These are phyloP conservation scores for Plectosphaerella sp. DNA, from an alignment of 2,329 filamentous ascomycete species.

Conservation along the genomic window DNA sequence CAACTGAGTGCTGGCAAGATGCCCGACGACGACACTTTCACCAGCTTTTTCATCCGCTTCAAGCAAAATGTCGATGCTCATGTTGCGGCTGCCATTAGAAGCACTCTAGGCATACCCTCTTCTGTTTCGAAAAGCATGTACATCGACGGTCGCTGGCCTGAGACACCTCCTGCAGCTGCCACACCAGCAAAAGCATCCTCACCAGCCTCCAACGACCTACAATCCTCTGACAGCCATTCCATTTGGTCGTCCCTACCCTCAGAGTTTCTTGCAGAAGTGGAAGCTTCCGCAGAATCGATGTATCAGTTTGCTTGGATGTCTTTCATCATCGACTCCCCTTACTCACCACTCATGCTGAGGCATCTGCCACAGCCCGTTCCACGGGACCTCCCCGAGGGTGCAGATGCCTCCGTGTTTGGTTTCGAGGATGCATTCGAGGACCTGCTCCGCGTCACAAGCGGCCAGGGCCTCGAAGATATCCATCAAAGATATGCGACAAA, in stretches of 20 bases:
- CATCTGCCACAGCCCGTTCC: slow-evolving; percentile 43
- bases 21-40: slow-evolving; percentile 8
- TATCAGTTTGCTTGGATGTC: slow-evolving; percentile 19
- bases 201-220: not conserved
- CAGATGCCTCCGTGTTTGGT: slow-evolving; percentile 36
- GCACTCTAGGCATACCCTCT: slow-evolving; percentile 18
- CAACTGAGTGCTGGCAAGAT: slow-evolving; percentile 1
- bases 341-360: slow-evolving; percentile 40
- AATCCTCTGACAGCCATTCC: slow-evolving; percentile 1
- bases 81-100: slow-evolving; percentile 22
- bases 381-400: slow-evolving; percentile 31
- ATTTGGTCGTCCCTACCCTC: slow-evolving; percentile 7
- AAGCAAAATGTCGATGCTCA: slow-evolving; percentile 34
- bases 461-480: slow-evolving; percentile 35
- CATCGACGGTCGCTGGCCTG: slow-evolving; percentile 5
- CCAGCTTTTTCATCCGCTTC: slow-evolving; percentile 34
- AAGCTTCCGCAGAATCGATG: slow-evolving; percentile 10
- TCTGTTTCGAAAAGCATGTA: slow-evolving; percentile 20
- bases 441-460: slow-evolving; percentile 42
- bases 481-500: slow-evolving; percentile 26
- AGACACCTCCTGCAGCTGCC: not conserved
- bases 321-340: slow-evolving; percentile 34
- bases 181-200: too few species aligned
- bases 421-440: slow-evolving; percentile 57
- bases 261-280: slow-evolving; percentile 6